phyloP scores from a whole-genome alignment of 202 grass and related monocot species.

The Eragrostis tef region DNA sequence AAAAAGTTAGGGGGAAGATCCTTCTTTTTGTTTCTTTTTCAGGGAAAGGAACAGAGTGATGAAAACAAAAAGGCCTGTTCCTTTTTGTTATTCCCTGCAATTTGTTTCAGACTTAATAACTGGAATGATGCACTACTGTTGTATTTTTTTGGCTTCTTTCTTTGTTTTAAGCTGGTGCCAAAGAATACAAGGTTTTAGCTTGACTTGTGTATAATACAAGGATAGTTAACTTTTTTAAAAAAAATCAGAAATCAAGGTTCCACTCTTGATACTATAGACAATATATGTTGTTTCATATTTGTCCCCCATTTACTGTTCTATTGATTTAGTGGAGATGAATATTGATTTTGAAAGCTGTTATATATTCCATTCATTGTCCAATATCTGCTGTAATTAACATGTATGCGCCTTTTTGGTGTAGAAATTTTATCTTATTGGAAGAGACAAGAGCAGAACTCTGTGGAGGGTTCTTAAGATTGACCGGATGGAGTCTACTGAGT shows the following conservation, averaged over 20 bases:
- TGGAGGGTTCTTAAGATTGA: conserved; percentile 94
- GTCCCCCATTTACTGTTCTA: conserved; percentile 22
- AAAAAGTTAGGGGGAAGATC: conserved; percentile 41
- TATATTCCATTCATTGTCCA: not conserved
- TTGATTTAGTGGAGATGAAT: conserved; percentile 27
- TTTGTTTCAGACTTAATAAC: conserved; percentile 25
- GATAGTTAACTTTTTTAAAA: not conserved
- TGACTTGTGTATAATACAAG: not conserved
- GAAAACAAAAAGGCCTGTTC: conserved; percentile 22
- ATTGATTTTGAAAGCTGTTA: not conserved
- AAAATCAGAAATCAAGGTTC: conserved; percentile 37
- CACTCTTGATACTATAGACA: conserved; percentile 2
- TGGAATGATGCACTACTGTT: conserved; percentile 19
- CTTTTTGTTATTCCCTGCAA: conserved; percentile 19
- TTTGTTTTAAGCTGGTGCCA: conserved; percentile 6
- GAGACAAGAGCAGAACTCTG: conserved; percentile 70
- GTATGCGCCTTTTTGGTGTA: conserved; percentile 45
- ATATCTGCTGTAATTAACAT: conserved; percentile 15
- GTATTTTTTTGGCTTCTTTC: conserved; percentile 21
- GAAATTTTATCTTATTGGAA: conserved; percentile 95
- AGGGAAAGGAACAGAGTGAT: conserved; percentile 18
- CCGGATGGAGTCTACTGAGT: conserved; percentile 62
- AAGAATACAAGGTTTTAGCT: conserved; percentile 9
- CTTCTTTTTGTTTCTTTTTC: conserved; percentile 53
- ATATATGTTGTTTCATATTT: not conserved